Evolutionary conservation across 495 filamentous ascomycete genomes (phyloP).

Genomic region (Trichoderma erinaceum): DNA sequence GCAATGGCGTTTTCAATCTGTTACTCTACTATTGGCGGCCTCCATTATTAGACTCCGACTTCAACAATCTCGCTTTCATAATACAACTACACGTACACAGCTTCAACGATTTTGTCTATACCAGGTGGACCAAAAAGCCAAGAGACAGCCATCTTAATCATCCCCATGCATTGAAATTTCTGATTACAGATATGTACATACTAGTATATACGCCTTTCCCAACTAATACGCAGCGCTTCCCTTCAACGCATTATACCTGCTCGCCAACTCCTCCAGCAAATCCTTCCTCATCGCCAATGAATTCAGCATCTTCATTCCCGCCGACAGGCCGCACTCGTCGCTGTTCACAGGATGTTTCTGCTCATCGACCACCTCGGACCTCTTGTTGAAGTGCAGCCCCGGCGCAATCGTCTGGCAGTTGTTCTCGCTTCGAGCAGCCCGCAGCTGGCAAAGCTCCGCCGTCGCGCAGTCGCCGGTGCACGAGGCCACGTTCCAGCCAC

Average conservation of each 20-base stretch:
- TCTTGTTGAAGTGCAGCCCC: conserved; percentile 18
- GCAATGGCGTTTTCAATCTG: background rate
- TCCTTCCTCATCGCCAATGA: conserved; percentile 14
- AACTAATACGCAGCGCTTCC: background rate
- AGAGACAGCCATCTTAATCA: too few species aligned
- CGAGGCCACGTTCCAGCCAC: conserved; percentile 22
- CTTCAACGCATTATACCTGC: background rate
- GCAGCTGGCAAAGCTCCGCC: conserved; percentile 29
- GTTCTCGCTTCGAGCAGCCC: conserved; percentile 28
- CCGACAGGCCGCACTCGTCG: conserved; percentile 20
- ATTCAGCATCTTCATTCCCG: conserved; percentile 5
- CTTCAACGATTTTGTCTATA: too few species aligned
- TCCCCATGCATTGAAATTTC: too few species aligned
- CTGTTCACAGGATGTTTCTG: conserved; percentile 2
- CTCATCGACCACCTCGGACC: background rate
- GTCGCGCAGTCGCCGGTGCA: conserved; percentile 24
- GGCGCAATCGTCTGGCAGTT: conserved; percentile 24
- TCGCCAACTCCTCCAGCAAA: conserved; percentile 16
- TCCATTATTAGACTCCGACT: conserved; percentile 3
- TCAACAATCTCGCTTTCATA: background rate
- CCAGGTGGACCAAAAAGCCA: too few species aligned
- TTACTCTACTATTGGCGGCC: background rate
- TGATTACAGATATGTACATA: background rate
- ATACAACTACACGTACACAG: too few species aligned
- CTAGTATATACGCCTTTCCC: background rate